Percentiles rank a stretch among this genome's conserved stretches.
phyloP scores from a whole-genome alignment of 78 protist species.

The Capsaspora owczarzaki region DNA sequence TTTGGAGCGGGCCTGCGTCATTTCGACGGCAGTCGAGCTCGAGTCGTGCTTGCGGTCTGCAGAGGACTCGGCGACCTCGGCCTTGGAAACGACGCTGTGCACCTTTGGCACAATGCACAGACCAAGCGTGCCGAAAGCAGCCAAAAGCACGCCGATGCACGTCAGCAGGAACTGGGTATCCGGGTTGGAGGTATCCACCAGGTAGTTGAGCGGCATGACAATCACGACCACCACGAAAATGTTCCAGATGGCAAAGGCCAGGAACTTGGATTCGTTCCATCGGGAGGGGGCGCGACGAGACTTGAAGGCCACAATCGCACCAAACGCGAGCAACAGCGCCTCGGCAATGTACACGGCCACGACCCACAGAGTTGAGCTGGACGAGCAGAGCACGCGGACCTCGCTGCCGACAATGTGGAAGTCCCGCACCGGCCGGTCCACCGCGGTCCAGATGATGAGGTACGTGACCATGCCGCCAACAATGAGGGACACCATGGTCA shows the following conservation, averaged over 20 bases:
- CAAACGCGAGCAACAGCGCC: not conserved
- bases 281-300: not conserved
- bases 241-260: not conserved
- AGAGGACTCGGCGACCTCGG: no score
- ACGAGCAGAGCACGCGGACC: not conserved
- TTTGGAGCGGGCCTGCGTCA: no score
- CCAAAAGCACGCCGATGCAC: not conserved
- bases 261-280: not conserved
- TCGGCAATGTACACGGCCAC: not conserved
- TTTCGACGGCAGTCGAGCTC: no score
- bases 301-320: not conserved
- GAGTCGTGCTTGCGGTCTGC: no score
- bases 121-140: not conserved
- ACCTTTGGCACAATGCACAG: not conserved
- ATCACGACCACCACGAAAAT: not conserved
- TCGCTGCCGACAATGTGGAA: no score
- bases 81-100: no score
- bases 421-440: not conserved
- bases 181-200: not conserved
- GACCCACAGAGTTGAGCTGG: not conserved
- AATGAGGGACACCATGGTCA: not conserved
- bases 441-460: not conserved
- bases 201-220: not conserved
- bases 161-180: not conserved
- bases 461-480: not conserved